A percentile compares a stretch with the other conserved stretches of the same genome.
These are phyloP conservation scores for Colletotrichum navitas DNA, from an alignment of 2,329 filamentous ascomycete genomes.

Conservation along the genomic window DNA sequence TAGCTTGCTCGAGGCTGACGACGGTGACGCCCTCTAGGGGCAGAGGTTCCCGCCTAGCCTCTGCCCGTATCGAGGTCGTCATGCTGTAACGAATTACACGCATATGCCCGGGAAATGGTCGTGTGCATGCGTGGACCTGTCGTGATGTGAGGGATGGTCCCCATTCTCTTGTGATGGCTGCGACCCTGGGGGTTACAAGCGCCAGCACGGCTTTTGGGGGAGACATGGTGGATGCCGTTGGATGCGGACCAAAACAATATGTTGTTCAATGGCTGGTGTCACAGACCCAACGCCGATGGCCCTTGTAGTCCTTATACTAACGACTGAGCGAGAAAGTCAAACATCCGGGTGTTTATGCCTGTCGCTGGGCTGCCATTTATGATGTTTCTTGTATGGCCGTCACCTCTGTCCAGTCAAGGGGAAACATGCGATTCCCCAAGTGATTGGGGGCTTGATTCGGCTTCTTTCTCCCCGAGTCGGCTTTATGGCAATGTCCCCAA, in stretches of 20 bases:
- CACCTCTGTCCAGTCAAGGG: not conserved
- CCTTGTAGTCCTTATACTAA: not conserved
- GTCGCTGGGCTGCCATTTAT: not conserved
- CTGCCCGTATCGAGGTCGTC: not conserved
- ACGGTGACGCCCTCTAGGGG: conserved; percentile 60
- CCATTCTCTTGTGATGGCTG: not conserved
- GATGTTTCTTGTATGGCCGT: not conserved
- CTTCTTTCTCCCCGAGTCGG: conserved; percentile 30
- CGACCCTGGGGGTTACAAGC: not conserved
- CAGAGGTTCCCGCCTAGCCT: conserved; percentile 2
- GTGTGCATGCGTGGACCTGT: not conserved
- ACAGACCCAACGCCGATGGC: not conserved
- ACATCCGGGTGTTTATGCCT: too few relatives aligned
- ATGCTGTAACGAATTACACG: not conserved
- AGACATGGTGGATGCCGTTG: not conserved
- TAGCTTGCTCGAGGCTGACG: conserved; percentile 66
- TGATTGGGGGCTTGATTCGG: conserved; percentile 8
- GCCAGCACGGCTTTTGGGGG: not conserved
- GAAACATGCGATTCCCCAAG: not conserved
- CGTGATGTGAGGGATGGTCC: not conserved
- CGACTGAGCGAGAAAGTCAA: not conserved
- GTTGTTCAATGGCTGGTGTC: not conserved
- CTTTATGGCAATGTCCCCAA: conserved; percentile 18
- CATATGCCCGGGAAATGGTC: too few relatives aligned
- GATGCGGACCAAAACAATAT: not conserved